Percentiles rank a stretch among this genome's conserved stretches.
phyloP scores from a whole-genome alignment of 2,329 filamentous ascomycete genomes.

The Diplocarpon rosae region DNA sequence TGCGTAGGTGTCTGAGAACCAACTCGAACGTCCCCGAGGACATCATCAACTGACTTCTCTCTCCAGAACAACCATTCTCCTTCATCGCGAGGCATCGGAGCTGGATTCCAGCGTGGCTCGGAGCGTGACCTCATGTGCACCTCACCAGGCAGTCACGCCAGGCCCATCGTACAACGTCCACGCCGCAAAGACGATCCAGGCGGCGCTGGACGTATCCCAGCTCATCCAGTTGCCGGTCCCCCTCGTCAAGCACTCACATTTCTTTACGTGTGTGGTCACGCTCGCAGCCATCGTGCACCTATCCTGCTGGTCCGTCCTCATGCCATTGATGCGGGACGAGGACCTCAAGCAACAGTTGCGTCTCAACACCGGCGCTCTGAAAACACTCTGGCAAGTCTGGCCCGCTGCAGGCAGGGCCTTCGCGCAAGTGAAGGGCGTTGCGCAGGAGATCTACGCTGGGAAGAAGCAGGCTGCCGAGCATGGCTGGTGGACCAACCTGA shows the following conservation, averaged over 20 bases:
- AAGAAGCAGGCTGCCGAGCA: constrained; percentile 24
- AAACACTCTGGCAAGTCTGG: constrained; percentile 23
- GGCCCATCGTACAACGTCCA: constrained; percentile 34
- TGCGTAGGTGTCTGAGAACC: constrained; percentile 22
- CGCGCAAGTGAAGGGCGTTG: constrained; percentile 64
- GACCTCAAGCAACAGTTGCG: constrained; percentile 64
- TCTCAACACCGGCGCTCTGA: constrained; percentile 46
- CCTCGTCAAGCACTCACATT: constrained; percentile 65
- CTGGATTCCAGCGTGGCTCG: constrained; percentile 50
- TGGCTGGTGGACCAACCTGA: constrained; percentile 22
- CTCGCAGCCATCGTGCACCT: constrained; percentile 73
- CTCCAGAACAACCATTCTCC: constrained; percentile 51
- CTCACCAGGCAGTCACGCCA: constrained; percentile 30
- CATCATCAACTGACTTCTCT: background rate
- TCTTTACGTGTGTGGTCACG: constrained; percentile 73
- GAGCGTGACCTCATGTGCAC: constrained; percentile 55
- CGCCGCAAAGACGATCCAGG: constrained; percentile 69
- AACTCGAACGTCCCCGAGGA: background rate
- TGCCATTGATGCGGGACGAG: constrained; percentile 39
- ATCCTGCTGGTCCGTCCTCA: constrained; percentile 54
- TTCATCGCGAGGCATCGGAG: constrained; percentile 71
- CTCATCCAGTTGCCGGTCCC: constrained; percentile 64
- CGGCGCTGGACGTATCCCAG: constrained; percentile 66
- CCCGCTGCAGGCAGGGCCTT: constrained; percentile 47
- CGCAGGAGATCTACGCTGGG: constrained; percentile 53